phyloP scores from a whole-genome alignment of 805 yeast species.

The Blastobotrys mokoenaii region DNA sequence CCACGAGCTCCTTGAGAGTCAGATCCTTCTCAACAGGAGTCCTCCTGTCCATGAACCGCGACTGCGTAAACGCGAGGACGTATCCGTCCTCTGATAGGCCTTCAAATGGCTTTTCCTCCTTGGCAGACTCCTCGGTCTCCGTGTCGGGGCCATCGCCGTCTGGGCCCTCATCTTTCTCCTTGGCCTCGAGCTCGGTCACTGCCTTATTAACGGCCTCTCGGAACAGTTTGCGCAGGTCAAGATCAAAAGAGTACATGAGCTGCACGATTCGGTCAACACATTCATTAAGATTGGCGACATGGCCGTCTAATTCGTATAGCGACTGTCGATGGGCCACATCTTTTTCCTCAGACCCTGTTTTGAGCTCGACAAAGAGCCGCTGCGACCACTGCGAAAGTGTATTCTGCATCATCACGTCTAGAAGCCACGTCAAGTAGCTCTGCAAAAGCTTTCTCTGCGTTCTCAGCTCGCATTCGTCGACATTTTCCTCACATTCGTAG shows the following conservation, averaged over 20 bases:
- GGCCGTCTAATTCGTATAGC: constrained; percentile 22
- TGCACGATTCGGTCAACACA: constrained; percentile 36
- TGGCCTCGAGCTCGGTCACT: constrained; percentile 27
- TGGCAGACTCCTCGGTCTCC: constrained; percentile 1
- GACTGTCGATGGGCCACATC: neutral
- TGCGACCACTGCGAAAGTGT: constrained; percentile 24
- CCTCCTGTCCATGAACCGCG: constrained; percentile 21
- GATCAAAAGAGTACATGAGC: constrained; percentile 57
- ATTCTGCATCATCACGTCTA: constrained; percentile 33
- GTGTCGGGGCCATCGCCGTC: constrained; percentile 11
- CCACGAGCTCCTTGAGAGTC: constrained; percentile 16
- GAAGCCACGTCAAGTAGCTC: constrained; percentile 48
- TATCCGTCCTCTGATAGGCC: constrained; percentile 27
- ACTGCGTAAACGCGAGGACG: constrained; percentile 26
- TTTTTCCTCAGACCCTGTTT: constrained; percentile 17
- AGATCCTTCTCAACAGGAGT: constrained; percentile 4
- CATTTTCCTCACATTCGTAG: constrained; percentile 18
- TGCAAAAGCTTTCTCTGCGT: constrained; percentile 56
- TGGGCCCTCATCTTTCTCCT: constrained; percentile 32
- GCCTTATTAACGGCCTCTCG: constrained; percentile 34
- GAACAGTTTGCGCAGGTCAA: constrained; percentile 35
- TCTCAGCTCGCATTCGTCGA: constrained; percentile 7
- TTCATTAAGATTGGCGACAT: constrained; percentile 25
- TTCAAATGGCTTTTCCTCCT: constrained; percentile 7
- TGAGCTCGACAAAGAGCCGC: constrained; percentile 27